Evolutionary conservation across 2,329 filamentous ascomycete genomes (phyloP).

Genomic region (Neoarthrinium moseri): DNA sequence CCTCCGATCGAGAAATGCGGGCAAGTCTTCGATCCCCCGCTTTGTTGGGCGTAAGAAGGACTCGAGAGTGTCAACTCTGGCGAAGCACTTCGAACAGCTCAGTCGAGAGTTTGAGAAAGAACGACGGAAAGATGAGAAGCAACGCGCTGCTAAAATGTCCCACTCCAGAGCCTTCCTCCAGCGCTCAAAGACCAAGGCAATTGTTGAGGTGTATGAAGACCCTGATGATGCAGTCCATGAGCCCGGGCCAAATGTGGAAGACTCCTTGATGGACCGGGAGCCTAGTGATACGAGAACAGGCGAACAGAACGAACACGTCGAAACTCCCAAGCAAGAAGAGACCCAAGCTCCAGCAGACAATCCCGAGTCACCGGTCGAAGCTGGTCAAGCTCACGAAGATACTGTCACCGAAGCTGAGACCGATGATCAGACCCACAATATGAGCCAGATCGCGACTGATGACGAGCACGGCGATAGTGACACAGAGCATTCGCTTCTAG

Average conservation of each 20-base stretch:
- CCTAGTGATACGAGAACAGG: slow-evolving; percentile 29
- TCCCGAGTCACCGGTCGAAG: neutral
- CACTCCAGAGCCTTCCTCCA: slow-evolving; percentile 78
- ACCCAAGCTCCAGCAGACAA: neutral
- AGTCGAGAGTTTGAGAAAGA: slow-evolving; percentile 97
- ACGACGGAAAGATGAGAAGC: slow-evolving; percentile 78
- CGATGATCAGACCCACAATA: slow-evolving; percentile 42
- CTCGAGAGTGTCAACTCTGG: slow-evolving; percentile 84
- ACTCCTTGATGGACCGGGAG: slow-evolving; percentile 38
- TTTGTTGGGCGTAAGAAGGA: slow-evolving; percentile 75
- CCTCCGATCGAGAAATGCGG: slow-evolving; percentile 62
- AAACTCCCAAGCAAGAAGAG: slow-evolving; percentile 5
- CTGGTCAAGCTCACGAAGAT: slow-evolving; percentile 24
- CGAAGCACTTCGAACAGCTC: slow-evolving; percentile 94
- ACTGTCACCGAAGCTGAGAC: slow-evolving; percentile 38
- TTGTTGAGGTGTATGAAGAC: slow-evolving; percentile 93
- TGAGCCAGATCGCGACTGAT: slow-evolving; percentile 63
- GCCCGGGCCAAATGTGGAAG: slow-evolving; percentile 65
- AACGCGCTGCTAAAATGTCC: slow-evolving; percentile 73
- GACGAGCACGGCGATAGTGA: slow-evolving; percentile 71
- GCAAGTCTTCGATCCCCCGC: slow-evolving; percentile 80
- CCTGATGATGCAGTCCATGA: slow-evolving; percentile 91
- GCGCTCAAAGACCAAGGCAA: slow-evolving; percentile 88
- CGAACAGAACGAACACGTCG: slow-evolving; percentile 5
- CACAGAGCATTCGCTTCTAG: slow-evolving; percentile 65